Conservation (phyloP, 1,139 yeast species). For the Meyerozyma carpophila region DNA sequence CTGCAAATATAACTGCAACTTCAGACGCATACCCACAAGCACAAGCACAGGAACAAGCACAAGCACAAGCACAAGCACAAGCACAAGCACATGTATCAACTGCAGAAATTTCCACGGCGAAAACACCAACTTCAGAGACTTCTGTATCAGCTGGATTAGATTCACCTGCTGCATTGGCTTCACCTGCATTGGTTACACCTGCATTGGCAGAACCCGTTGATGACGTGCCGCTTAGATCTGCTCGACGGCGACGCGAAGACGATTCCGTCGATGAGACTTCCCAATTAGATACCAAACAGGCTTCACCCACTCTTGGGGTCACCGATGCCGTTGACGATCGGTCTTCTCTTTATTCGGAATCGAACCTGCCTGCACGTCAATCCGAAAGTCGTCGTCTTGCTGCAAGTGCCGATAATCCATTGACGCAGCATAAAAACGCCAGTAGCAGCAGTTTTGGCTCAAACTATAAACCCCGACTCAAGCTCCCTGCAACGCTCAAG, state of each 20-base stretch:
- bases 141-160: conserved; percentile 1
- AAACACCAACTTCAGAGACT: not conserved
- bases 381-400: not conserved
- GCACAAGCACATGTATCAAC: not conserved
- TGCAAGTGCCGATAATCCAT: conserved; percentile 2
- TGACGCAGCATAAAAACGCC: conserved; percentile 13
- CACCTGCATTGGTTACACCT: too few species aligned
- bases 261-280: conserved; percentile 2
- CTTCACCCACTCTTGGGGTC: not conserved
- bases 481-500: conserved; percentile 23
- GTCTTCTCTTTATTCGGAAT: not conserved
- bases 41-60: too few species aligned
- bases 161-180: not conserved
- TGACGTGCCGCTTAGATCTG: conserved; percentile 17
- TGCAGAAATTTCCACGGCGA: not conserved
- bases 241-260: conserved; percentile 12
- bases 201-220: not conserved
- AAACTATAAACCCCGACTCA: conserved; percentile 27
- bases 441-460: conserved; percentile 25
- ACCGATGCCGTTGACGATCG: not conserved
- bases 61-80: too few species aligned
- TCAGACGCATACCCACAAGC: too few species aligned
- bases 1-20: not conserved
- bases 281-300: not conserved
- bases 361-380: conserved; percentile 1